Evolutionary conservation across 1,284 basidiomycete genomes (phyloP), one percentile per base, ranked within the genome.

Genomic region (Sporisorium iseilematis-ciliati): DNA sequence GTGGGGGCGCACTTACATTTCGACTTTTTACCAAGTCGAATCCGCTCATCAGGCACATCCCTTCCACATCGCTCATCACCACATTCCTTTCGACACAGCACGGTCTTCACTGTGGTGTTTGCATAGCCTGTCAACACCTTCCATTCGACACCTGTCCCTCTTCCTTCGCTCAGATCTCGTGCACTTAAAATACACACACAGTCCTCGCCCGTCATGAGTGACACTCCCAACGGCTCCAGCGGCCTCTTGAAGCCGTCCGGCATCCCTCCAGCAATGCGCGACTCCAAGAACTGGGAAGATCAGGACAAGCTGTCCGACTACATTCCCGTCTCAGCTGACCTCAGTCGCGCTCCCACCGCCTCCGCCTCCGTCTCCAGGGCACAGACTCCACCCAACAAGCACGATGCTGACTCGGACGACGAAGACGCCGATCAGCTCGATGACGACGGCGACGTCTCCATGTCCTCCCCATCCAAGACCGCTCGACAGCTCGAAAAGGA

Each of bases 301-400:
- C 69, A 82, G 61, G 79, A 83, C 54, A 79, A 79, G 68, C 70
- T 81, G 38, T 80, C 78, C 50, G 79, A 82, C 58, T 77, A 78
- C 49, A 65, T 82, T 5, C 78, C 82, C 26, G 53, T 51, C 38
- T 75, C 69, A 18, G 78, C 60, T n/a, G 79, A 81, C 23, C 70
- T 79, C 43, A 73, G 67, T 25, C 64, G 78, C 7, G 76, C 76
- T 2, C 75, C 75, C 21, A 75, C 76, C 21, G 77, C 70, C 18
- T 77, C 70, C 8, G 78, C 72, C 12, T 74, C 74, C 18, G 70
- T 68, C 6, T 79, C 75, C 2, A 40, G 72, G 7, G 75, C 66
- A 29, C 64, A 68, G 46, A 71, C 71, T 7, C 67, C 65, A 38
- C 62, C 71, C 45, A 61, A 50, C 57, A 77, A 65, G 50, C 54